These are phyloP conservation scores for Pyrenula aspistea DNA, from an alignment of 495 filamentous ascomycete genomes.

Conservation along the genomic window DNA sequence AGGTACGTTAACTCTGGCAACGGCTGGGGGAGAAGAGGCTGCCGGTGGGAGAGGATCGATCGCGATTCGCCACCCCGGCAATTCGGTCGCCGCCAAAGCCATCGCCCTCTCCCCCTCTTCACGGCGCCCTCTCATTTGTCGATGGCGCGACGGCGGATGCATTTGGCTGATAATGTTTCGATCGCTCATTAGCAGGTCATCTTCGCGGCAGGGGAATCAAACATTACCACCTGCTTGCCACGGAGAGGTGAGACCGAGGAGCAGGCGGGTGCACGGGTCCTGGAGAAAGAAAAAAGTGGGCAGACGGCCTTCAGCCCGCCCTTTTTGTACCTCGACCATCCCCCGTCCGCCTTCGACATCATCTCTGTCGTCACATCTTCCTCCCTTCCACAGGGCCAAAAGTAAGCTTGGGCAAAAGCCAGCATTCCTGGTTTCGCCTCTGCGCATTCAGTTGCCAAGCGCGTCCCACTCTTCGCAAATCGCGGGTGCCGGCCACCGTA, in stretches of 20 bases:
- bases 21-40: not conserved
- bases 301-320: not conserved
- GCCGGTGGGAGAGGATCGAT: not conserved
- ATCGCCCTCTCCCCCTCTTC: not conserved
- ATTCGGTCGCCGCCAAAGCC: not conserved
- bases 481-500: not conserved
- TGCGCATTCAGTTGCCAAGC: not conserved
- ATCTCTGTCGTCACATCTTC: conserved; percentile 1
- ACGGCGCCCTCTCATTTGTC: not conserved
- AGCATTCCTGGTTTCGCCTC: not conserved
- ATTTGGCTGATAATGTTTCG: not conserved
- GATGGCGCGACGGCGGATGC: not conserved
- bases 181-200: not conserved
- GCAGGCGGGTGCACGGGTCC: not conserved
- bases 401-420: not conserved
- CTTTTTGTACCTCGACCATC: conserved; percentile 1
- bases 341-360: not conserved
- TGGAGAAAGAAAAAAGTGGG: not conserved
- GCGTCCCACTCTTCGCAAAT: not conserved
- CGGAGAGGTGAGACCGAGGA: not conserved
- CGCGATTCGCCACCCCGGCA: not conserved
- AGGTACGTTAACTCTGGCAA: not conserved
- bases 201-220: not conserved
- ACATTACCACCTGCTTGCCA: not conserved
- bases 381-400: not conserved